phyloP scores from a whole-genome alignment of 148 eudicot species.

The Chenopodium berlandieri region DNA sequence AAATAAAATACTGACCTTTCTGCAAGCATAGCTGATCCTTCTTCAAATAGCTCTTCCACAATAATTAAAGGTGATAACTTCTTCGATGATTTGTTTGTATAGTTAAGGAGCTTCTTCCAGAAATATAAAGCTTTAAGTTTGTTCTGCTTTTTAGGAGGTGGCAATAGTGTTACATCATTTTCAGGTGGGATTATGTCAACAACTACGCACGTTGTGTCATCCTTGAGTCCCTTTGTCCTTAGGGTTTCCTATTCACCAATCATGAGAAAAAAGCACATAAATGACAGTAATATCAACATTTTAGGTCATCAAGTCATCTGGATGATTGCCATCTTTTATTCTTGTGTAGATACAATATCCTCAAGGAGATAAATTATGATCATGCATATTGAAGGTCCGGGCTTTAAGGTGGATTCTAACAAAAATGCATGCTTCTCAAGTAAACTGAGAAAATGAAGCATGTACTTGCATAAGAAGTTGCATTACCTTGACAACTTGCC shows the following conservation, averaged over 20 bases:
- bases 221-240: slow-evolving; percentile 73
- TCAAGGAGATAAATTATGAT: background rate
- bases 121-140: slow-evolving; percentile 54
- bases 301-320: background rate
- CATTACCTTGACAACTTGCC: slow-evolving; percentile 75
- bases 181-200: slow-evolving; percentile 84
- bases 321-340: background rate
- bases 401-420: too few relatives aligned
- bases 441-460: background rate
- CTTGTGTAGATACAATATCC: background rate
- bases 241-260: slow-evolving; percentile 61
- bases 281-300: background rate
- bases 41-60: slow-evolving; percentile 95
- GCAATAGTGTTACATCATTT: slow-evolving; percentile 37
- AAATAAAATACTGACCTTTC: slow-evolving; percentile 56
- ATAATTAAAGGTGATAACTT: slow-evolving; percentile 67
- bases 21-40: slow-evolving; percentile 92
- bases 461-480: background rate
- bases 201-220: slow-evolving; percentile 86
- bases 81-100: slow-evolving; percentile 52
- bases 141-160: slow-evolving; percentile 55
- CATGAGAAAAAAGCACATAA: background rate
- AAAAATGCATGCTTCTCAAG: background rate
- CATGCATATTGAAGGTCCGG: background rate
- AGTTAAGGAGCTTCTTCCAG: slow-evolving; percentile 49